Base-by-base conservation (phyloP, 768 basidiomycete genomes). In the Mycena indigotica region DNA sequence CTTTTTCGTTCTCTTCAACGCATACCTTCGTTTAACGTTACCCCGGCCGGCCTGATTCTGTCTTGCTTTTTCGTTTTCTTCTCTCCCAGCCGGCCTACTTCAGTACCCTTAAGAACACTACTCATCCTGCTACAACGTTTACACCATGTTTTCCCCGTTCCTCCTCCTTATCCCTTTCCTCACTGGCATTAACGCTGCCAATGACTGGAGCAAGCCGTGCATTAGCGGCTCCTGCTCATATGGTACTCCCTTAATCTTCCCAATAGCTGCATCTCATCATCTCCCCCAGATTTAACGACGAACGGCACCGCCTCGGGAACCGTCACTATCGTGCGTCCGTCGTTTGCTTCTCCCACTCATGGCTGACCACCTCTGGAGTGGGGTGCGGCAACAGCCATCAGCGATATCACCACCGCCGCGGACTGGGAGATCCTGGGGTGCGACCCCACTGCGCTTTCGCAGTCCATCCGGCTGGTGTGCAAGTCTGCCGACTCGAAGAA, bases 361-460 rank as follows among this genome's bases (percentile, higher is more conserved):
- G 12, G n/a, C 13, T 30, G 19, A 3, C 16, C 35, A 4, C 5
- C 38, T 4, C n/a, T 29, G 21, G 4, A 41, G 44, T 21, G 46
- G 24, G 19, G 32, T 25, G n/a, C 26, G 12, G 50, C 49, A 66
- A 64, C 68, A 64, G 67, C 65, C 63, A 13, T 66, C 3, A 32
- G 56, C 12, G 55, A 78, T 55, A 72, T 78, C 49, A 78, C 77
- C 3, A 15, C 63, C 6, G 76, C 75, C 28, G 76, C 75, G 17
- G 75, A 75, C 29, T 78, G 77, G 76, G 62, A 66, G 24, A 74
- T 78, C 46, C 53, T 75, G 28, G 72, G 69, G 46, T 78, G 77
- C 53, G 66, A 74, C 50, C 50, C 71, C 3, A 66, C 65, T 30
- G 57, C 55, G 17, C 44, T 65, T 1, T 58, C 67, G 21, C 75